Evolutionary conservation across 495 filamentous ascomycete species (phyloP).

Genomic region (Pseudevernia furfuracea): DNA sequence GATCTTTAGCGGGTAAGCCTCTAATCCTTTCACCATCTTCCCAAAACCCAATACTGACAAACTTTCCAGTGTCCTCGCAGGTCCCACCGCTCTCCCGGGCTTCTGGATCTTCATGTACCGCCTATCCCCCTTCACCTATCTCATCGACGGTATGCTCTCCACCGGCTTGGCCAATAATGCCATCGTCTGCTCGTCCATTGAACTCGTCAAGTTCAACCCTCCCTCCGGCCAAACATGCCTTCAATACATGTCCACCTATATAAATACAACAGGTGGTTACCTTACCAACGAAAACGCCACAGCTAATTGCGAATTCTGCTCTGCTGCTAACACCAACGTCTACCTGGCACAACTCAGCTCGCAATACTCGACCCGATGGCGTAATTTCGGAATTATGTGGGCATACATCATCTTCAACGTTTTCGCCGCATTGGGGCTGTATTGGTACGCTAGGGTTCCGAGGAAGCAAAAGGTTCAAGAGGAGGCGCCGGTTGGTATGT

Average conservation of each 20-base stretch:
- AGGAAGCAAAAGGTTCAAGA: conserved; percentile 52
- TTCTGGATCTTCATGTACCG: conserved; percentile 89
- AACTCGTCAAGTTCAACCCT: conserved; percentile 50
- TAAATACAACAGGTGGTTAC: conserved; percentile 40
- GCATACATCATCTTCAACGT: conserved; percentile 74
- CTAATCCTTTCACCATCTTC: background rate
- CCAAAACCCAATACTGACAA: conserved; percentile 14
- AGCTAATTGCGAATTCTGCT: conserved; percentile 54
- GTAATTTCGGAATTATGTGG: conserved; percentile 65
- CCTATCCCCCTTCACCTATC: conserved; percentile 65
- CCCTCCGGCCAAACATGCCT: conserved; percentile 46
- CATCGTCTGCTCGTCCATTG: conserved; percentile 53
- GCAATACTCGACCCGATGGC: conserved; percentile 52
- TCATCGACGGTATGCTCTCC: conserved; percentile 57
- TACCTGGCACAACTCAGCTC: conserved; percentile 48
- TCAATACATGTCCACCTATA: conserved; percentile 50
- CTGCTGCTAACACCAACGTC: conserved; percentile 46
- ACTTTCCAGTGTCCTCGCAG: conserved; percentile 56
- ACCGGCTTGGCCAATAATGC: conserved; percentile 51
- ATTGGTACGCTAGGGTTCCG: conserved; percentile 73
- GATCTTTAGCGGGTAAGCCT: conserved; percentile 55
- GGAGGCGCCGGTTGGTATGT: conserved; percentile 22
- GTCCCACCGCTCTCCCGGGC: conserved; percentile 50
- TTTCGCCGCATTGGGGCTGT: conserved; percentile 59
- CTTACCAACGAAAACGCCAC: conserved; percentile 46